These are phyloP conservation scores for Chalciporus chontae DNA, from an alignment of 768 basidiomycete species.

Conservation along the genomic window DNA sequence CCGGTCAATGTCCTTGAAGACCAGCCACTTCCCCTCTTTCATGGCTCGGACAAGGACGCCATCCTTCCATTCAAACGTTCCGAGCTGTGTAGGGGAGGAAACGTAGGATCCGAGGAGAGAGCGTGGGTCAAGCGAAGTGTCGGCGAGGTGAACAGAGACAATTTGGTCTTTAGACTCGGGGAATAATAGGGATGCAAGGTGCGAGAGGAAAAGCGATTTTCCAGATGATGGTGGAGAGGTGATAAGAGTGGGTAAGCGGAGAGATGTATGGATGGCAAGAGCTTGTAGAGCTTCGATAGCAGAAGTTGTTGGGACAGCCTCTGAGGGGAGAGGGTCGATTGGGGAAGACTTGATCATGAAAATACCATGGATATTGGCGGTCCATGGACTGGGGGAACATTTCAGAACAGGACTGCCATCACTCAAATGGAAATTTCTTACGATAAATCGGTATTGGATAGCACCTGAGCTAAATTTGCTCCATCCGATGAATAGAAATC, in stretches of 20 bases:
- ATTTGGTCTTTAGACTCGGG: conserved; percentile 64
- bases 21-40: conserved; percentile 87
- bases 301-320: conserved; percentile 63
- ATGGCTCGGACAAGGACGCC: conserved; percentile 89
- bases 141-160: conserved; percentile 85
- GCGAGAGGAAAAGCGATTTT: conserved; percentile 74
- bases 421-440: conserved; percentile 24
- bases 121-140: conserved; percentile 92
- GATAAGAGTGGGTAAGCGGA: conserved; percentile 74
- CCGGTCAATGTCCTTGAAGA: conserved; percentile 89
- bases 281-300: conserved; percentile 54
- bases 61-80: conserved; percentile 95
- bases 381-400: conserved; percentile 43
- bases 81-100: conserved; percentile 78
- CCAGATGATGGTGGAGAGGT: conserved; percentile 87
- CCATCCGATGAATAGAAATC: conserved; percentile 47
- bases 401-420: conserved; percentile 9
- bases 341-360: conserved; percentile 52
- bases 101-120: conserved; percentile 91
- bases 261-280: conserved; percentile 61
- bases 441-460: conserved; percentile 55
- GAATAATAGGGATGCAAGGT: conserved; percentile 67
- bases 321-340: conserved; percentile 21
- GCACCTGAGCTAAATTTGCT: conserved; percentile 27
- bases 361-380: conserved; percentile 63